These are phyloP conservation scores for Pseudevernia furfuracea DNA, from an alignment of 495 filamentous ascomycete species.

Conservation along the genomic window DNA sequence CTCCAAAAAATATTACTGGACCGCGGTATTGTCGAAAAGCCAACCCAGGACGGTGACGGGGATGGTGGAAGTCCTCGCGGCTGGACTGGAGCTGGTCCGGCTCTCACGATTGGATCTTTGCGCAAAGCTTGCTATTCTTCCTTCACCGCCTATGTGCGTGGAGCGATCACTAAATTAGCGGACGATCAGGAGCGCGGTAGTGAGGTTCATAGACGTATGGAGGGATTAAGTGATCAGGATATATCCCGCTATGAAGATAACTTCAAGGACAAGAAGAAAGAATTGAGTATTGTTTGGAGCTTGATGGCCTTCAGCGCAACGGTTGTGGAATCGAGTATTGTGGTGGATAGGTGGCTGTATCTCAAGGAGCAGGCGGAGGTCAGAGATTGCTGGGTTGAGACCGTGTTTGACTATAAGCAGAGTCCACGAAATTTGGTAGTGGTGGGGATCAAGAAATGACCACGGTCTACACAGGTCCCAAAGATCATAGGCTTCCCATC, in stretches of 20 bases:
- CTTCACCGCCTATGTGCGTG: slow-evolving; percentile 70
- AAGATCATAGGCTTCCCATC: not conserved
- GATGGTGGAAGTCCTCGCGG: slow-evolving; percentile 31
- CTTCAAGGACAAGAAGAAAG: slow-evolving; percentile 62
- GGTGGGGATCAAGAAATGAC: slow-evolving; percentile 71
- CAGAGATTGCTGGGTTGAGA: slow-evolving; percentile 78
- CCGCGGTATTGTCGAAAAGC: slow-evolving; percentile 57
- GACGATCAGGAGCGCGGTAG: slow-evolving; percentile 46
- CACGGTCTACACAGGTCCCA: not conserved
- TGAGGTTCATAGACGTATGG: slow-evolving; percentile 53
- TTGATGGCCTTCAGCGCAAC: slow-evolving; percentile 92
- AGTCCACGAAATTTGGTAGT: slow-evolving; percentile 87
- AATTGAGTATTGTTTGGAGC: slow-evolving; percentile 80
- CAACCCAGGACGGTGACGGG: slow-evolving; percentile 35
- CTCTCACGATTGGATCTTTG: slow-evolving; percentile 79
- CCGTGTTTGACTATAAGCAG: slow-evolving; percentile 81
- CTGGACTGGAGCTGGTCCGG: slow-evolving; percentile 43
- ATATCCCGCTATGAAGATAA: slow-evolving; percentile 58
- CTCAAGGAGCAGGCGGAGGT: slow-evolving; percentile 65
- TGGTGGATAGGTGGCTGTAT: slow-evolving; percentile 87
- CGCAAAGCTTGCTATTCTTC: slow-evolving; percentile 70
- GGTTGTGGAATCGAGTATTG: slow-evolving; percentile 81
- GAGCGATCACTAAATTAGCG: slow-evolving; percentile 66
- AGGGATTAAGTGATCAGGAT: slow-evolving; percentile 60
- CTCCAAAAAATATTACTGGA: slow-evolving; percentile 87